A percentile compares a stretch with the other conserved stretches of the same genome.
Conservation (phyloP, 345 rosid species). For the Murraya koenigii region DNA sequence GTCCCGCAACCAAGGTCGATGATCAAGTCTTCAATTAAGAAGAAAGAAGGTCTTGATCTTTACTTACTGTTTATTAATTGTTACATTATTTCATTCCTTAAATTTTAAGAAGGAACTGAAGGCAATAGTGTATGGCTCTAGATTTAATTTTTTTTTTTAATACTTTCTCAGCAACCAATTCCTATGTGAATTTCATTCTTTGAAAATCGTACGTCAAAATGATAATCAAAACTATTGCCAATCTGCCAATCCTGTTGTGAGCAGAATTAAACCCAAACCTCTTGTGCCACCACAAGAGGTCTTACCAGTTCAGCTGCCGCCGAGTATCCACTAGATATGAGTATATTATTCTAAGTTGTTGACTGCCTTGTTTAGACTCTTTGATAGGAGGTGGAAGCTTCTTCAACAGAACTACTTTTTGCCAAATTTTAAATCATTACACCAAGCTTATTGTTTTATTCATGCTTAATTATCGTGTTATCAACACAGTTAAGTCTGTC, state of each 20-base stretch:
- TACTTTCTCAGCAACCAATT: not conserved
- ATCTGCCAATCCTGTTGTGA: not conserved
- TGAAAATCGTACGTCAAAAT: not conserved
- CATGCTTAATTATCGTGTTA: not conserved
- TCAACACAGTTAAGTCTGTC: not conserved
- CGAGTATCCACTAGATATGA: no score
- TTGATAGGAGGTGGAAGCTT: not conserved
- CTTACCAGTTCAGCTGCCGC: no score
- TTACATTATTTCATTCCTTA: not conserved
- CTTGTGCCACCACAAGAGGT: not conserved
- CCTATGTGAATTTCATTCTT: not conserved
- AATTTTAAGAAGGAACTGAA: not conserved
- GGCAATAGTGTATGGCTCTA: not conserved
- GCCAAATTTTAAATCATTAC: not conserved
- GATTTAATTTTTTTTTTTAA: no score
- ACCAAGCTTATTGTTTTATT: not conserved
- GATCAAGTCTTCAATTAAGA: not conserved
- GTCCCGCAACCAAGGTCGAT: constrained; percentile 39
- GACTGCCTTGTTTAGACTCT: not conserved
- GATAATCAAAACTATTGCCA: not conserved
- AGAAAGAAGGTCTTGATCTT: not conserved
- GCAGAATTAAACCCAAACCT: not conserved
- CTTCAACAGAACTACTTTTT: not conserved
- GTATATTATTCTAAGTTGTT: not conserved
- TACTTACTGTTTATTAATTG: not conserved